Evolutionary conservation across 495 filamentous ascomycete species (phyloP).

Genomic region (Amphirosellinia nigrospora): DNA sequence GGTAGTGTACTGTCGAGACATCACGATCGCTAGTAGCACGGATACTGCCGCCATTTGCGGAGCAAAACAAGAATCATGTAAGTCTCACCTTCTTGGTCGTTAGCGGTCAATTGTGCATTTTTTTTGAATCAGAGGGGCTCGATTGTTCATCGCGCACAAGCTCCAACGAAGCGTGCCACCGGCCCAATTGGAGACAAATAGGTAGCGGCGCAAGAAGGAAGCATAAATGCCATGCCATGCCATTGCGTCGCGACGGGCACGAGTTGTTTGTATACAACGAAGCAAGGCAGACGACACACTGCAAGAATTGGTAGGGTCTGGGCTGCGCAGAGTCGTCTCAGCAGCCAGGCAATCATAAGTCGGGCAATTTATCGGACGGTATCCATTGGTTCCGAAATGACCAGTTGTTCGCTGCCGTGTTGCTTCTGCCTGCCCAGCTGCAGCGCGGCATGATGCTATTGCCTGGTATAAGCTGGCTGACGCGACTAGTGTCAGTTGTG

Average conservation of each 20-base stretch:
- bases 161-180: constrained; percentile 4
- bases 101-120: constrained; percentile 19
- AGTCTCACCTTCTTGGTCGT: neutral
- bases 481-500: constrained; percentile 25
- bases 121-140: neutral
- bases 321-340: neutral
- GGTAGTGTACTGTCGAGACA: neutral
- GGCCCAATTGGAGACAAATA: constrained; percentile 1
- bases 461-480: constrained; percentile 17
- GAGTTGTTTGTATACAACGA: constrained; percentile 9
- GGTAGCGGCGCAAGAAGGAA: neutral
- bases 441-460: constrained; percentile 21
- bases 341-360: constrained; percentile 6
- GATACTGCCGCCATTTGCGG: neutral
- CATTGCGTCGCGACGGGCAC: constrained; percentile 5
- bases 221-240: constrained; percentile 11
- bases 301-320: constrained; percentile 11
- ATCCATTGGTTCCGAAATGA: constrained; percentile 1
- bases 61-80: neutral
- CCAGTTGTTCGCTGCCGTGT: constrained; percentile 18
- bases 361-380: constrained; percentile 10
- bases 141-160: neutral
- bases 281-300: constrained; percentile 13
- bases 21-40: neutral
- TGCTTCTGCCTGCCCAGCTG: constrained; percentile 22